Evolutionary conservation across 2,329 filamentous ascomycete genomes (phyloP), one percentile per base, ranked within the genome.

Genomic region (Graphilbum ipis-grandicollis): DNA sequence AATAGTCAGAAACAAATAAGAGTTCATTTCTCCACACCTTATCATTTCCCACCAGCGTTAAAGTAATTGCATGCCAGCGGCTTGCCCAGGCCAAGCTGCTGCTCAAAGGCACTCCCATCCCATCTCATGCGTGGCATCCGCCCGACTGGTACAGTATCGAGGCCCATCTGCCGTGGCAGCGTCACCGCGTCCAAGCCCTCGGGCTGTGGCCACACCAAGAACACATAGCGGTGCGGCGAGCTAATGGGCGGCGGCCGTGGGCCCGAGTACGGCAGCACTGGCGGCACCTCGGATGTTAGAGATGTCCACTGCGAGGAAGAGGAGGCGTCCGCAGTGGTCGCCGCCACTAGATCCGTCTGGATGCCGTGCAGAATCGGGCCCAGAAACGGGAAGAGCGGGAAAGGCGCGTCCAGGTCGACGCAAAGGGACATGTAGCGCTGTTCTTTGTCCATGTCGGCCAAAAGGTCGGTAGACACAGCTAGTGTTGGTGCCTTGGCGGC

Each of bases 341-440:
- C 38, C 2, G 46, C 23, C 4, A 46, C 43, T 36, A 63, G 44
- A 28, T 56, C 56, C 0, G 57, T 55, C 41, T 65, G 60, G 34
- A 64, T 48, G 53, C 60, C 65, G 50, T 68, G 65, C 36, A 66
- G 45, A 23, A 65, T 52, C 2, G 65, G 64, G 5, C 60, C 55
- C 1, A 66, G 48, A 21, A 60, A 41, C 19, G 46, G 44, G 35
- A 59, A 54, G 12, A 55, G 58, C 0, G 53, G 54, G 42, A 59
- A 60, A 0, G 64, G 65, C 1, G 63, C 57, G 49, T 68, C 65
- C 14, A 63, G 51, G 42, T 68, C 63, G 21, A 67, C 44, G 33
- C 47, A 49, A 19, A 65, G 45, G 39, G 59, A 45, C 19, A 65
- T 39, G 48, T 62, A 66, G 14, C 32, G 26, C 25, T 36, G 25